Evolutionary conservation across 768 basidiomycete species (phyloP).

Genomic region (Rhizopogon roseolus): DNA sequence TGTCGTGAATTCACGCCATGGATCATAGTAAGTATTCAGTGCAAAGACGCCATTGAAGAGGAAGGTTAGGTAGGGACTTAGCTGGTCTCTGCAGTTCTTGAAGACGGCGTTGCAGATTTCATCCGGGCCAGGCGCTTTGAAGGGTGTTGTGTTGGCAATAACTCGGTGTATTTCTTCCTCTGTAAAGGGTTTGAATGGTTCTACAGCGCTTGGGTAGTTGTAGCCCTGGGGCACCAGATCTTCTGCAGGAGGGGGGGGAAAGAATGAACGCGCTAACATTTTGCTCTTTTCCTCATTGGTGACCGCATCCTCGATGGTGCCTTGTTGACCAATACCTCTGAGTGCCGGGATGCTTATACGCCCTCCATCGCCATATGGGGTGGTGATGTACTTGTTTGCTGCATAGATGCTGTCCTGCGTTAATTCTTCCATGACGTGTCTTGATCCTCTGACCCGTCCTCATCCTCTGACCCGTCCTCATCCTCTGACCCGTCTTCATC

Average conservation of each 20-base stretch:
- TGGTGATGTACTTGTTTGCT: constrained; percentile 16
- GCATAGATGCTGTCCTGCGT: constrained; percentile 14
- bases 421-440: constrained; percentile 20
- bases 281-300: constrained; percentile 18
- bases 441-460: too few species aligned
- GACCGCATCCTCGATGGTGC: constrained; percentile 2
- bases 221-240: not conserved
- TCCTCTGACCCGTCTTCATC: too few species aligned
- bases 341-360: not conserved
- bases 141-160: constrained; percentile 8
- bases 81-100: constrained; percentile 7
- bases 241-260: constrained; percentile 11
- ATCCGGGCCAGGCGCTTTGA: constrained; percentile 23
- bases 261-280: constrained; percentile 16
- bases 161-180: constrained; percentile 3
- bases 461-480: too few species aligned
- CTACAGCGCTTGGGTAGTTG: constrained; percentile 1
- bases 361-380: not conserved
- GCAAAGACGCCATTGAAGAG: constrained; percentile 8
- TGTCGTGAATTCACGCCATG: constrained; percentile 24
- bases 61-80: constrained; percentile 8
- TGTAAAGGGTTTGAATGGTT: not conserved
- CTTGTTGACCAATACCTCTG: constrained; percentile 10
- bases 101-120: constrained; percentile 22
- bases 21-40: constrained; percentile 8